These are phyloP conservation scores for Gossypium herbaceum DNA, from an alignment of 345 rosid species.

Conservation along the genomic window DNA sequence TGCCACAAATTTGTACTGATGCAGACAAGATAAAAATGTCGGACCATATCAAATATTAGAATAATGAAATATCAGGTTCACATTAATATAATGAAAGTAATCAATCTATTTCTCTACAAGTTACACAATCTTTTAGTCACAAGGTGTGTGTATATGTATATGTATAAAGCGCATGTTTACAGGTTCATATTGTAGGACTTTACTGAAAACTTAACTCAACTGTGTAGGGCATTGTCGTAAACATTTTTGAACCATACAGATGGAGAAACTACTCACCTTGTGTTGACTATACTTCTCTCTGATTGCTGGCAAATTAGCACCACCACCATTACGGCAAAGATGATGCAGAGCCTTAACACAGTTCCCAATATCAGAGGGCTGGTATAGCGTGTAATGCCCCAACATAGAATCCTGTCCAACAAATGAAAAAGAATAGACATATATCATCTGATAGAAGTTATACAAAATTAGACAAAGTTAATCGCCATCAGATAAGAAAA, in stretches of 20 bases:
- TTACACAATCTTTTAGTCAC: neutral
- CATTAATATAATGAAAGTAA: neutral
- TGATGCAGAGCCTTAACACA: conserved; percentile 29
- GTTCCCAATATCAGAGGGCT: conserved; percentile 22
- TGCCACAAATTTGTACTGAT: conserved; percentile 81
- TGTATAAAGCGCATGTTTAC: neutral
- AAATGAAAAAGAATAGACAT: neutral
- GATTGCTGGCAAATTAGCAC: conserved; percentile 23
- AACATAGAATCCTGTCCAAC: conserved; percentile 22
- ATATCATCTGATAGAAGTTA: neutral
- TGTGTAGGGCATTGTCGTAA: neutral
- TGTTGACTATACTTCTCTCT: conserved; percentile 35
- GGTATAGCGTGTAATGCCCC: conserved; percentile 28
- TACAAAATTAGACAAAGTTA: neutral
- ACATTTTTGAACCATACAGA: neutral
- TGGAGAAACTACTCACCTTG: conserved; percentile 21
- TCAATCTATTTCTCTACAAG: neutral
- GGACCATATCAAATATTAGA: neutral
- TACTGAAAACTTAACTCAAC: neutral
- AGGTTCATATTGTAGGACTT: neutral
- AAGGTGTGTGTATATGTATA: no score
- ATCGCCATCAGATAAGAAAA: neutral
- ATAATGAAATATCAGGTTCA: neutral
- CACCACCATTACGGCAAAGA: conserved; percentile 17
- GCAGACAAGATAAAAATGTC: neutral